phyloP scores from a whole-genome alignment of 768 basidiomycete species.

The Tulasnella sp. region DNA sequence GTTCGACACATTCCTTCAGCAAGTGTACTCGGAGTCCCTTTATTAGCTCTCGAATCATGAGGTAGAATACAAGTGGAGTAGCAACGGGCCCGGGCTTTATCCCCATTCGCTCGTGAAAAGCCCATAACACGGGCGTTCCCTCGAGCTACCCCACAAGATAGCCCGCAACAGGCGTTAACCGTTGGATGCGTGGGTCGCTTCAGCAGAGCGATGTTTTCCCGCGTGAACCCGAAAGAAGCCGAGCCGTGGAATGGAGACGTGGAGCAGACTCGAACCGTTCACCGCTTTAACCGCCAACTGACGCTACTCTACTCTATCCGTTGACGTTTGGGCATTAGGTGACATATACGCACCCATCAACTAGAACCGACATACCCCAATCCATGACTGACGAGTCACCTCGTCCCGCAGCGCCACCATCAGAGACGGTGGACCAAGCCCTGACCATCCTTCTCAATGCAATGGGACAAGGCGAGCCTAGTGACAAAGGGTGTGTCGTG shows the following conservation, averaged over 20 bases:
- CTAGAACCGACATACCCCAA: neutral
- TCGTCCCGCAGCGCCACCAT: neutral
- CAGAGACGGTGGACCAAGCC: neutral
- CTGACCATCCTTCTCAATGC: neutral
- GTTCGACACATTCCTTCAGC: no score
- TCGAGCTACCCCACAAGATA: no score
- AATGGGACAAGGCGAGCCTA: neutral
- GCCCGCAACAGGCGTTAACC: no score
- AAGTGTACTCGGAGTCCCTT: no score
- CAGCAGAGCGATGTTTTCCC: neutral
- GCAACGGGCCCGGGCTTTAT: no score
- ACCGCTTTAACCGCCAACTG: no score
- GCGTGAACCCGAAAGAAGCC: constrained; percentile 4
- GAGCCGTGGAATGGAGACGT: neutral
- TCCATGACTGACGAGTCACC: neutral
- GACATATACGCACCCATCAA: neutral
- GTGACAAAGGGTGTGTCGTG: neutral
- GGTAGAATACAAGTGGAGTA: no score
- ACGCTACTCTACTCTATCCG: neutral
- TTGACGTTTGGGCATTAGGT: neutral
- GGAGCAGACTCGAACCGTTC: no score
- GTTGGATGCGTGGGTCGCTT: no score
- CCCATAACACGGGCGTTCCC: no score
- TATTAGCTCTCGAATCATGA: no score
- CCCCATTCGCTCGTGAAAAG: no score